phyloP scores from a whole-genome alignment of 306 rosid species.

The Arachis stenosperma region DNA sequence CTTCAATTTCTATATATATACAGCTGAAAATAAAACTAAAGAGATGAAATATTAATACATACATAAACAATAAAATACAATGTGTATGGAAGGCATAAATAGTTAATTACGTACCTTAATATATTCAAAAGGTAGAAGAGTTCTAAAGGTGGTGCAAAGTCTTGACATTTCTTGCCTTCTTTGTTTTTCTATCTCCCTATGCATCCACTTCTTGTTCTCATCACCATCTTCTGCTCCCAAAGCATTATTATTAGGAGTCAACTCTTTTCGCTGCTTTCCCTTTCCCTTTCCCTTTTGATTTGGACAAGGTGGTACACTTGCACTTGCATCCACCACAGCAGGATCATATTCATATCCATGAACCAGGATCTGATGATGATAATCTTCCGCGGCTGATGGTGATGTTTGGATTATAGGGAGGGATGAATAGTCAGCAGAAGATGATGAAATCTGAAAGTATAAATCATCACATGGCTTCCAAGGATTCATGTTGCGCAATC shows the following conservation, averaged over 20 bases:
- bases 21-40: neutral
- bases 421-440: constrained; percentile 30
- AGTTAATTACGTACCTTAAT: constrained; percentile 34
- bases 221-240: constrained; percentile 15
- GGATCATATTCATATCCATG: constrained; percentile 22
- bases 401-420: constrained; percentile 28
- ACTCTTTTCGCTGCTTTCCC: constrained; percentile 33
- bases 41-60: too few species aligned
- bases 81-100: too few species aligned
- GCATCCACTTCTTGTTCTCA: constrained; percentile 46
- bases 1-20: too few species aligned
- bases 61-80: too few species aligned
- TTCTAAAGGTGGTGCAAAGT: constrained; percentile 55
- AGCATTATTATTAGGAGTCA: neutral
- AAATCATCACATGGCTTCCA: constrained; percentile 48
- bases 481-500: constrained; percentile 45
- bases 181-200: constrained; percentile 59
- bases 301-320: neutral
- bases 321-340: constrained; percentile 14
- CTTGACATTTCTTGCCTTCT: constrained; percentile 69
- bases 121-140: constrained; percentile 45
- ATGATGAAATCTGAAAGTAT: constrained; percentile 38
- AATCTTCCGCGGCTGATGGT: constrained; percentile 46
- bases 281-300: constrained; percentile 24
- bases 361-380: constrained; percentile 34